These are phyloP conservation scores for Saussurea involucrata DNA, from an alignment of 129 eudicot species.

Conservation along the genomic window DNA sequence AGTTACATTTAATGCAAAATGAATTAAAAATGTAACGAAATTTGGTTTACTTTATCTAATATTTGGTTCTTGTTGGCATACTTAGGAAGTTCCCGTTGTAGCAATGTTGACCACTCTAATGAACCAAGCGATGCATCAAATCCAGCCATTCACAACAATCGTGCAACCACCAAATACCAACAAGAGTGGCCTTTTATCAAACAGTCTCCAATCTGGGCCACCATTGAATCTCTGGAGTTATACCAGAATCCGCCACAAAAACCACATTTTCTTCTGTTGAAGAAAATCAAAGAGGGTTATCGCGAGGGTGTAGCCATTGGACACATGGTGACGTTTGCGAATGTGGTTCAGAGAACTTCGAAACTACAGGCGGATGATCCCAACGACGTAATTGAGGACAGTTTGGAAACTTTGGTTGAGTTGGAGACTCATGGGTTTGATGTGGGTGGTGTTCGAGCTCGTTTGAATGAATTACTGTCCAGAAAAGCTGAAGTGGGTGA, in stretches of 20 bases:
- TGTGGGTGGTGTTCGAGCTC: slow-evolving; percentile 21
- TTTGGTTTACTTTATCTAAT: not conserved
- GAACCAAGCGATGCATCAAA: slow-evolving; percentile 2
- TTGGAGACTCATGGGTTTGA: slow-evolving; percentile 45
- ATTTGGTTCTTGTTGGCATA: not conserved
- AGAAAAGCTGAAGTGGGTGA: slow-evolving; percentile 6
- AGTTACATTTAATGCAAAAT: too few relatives aligned
- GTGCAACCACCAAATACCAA: slow-evolving; percentile 5
- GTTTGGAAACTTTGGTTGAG: slow-evolving; percentile 27
- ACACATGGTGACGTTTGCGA: slow-evolving; percentile 32
- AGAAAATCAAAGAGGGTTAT: not conserved
- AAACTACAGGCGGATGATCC: slow-evolving; percentile 27
- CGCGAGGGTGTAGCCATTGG: slow-evolving; percentile 51
- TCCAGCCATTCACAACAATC: not conserved
- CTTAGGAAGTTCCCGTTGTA: not conserved
- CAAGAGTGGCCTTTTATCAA: slow-evolving; percentile 35
- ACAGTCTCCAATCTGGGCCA: slow-evolving; percentile 39
- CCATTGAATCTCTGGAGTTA: slow-evolving; percentile 25
- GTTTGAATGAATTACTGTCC: slow-evolving; percentile 12
- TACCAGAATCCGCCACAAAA: slow-evolving; percentile 22
- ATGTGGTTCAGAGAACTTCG: slow-evolving; percentile 17
- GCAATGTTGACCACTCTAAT: not conserved
- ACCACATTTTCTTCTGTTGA: slow-evolving; percentile 40
- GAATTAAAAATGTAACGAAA: too few relatives aligned
- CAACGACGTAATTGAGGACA: slow-evolving; percentile 5